Base-by-base conservation (phyloP, 345 rosid genomes). In the Aurinia saxatilis region DNA sequence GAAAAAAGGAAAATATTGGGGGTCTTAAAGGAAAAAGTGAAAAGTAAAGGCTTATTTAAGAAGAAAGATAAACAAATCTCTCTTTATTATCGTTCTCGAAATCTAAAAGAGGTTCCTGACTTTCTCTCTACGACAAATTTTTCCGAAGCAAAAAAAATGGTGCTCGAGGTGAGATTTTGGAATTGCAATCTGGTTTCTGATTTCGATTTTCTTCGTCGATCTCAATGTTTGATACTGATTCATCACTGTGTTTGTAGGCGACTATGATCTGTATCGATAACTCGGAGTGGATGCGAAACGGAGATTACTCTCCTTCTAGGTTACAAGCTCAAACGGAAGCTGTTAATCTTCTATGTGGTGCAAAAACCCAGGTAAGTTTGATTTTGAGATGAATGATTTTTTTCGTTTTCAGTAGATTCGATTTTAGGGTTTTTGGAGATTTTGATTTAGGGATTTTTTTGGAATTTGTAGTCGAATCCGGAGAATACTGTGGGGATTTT, bases 251-350 rank as follows among this genome's bases (percentile, higher is more conserved):
- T 41, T 5, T 1, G 30, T 72, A 85, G 91, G 91, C 91, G 72
- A 85, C 95, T 42, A 81, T 87, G 91, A 85, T 87, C 49, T 87
- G 91, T 65, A 74, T 85, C 77, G 95, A 87, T 66, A 87, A 85
- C 70, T 87, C 95, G 4, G 91, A 85, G 59, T 84, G 91, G 95
- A 87, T 84, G 95, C 84, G 95, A 49, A 87, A 87, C 70, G 91
- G 95, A 34, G 91, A 87, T 68, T 87, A 87, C 60, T 50, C 81
- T 50, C 91, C 89, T 1, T 80, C 82, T 70, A 79, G 91, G 57
- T 69, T 85, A 57, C 84, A 78, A 57, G 87, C 95, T 18, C 95
- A 85, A 47, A 81, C 85, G 6, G 95, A 87, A 57, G 91, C 89
- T 57, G 85, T 87, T 27, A 83, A 80, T 76, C 85, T 87, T 48